Evolutionary conservation across 2,329 filamentous ascomycete species (phyloP), one percentile per base, ranked within the genome.

Genomic region (Ramichloridium luteum): DNA sequence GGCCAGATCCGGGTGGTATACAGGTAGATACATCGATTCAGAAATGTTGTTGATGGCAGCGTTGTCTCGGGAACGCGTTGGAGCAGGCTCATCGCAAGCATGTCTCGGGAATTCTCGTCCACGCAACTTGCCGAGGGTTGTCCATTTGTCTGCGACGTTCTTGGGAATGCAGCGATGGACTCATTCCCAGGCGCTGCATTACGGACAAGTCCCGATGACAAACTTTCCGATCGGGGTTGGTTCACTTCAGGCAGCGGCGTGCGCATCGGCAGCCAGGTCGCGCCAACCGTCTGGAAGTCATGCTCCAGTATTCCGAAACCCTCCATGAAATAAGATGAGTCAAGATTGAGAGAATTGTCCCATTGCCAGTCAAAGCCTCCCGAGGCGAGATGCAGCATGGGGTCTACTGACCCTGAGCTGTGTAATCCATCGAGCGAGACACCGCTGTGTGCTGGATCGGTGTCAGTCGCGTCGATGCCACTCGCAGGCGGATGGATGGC

Each of bases 1-100:
- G 34, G 34, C 34, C 34, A 36, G 13, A 36, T 26, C 10, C 34
- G 13, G 14, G 34, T 36, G 11, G 34, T 36, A 15, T 32, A 36
- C 5, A 25, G 28, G 14, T 36, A 29, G 5, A 36, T 32, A 17
- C 34, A 36, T 9, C 34, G 25, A 13, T 36, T 36, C 13, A 36
- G 34, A 12, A 36, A 32, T 4, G 18, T 16, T 4, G 30, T 27
- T n/a, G 25, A 16, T n/a, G 34, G 34, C 16, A 36, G 13, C 6
- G 30, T 10, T 11, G 30, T 26, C 12, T 33, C 16, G 16, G 30
- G 34, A 3, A 25, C 22, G n/a, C 16, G 34, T 22, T 33, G 34
- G n/a, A 18, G n/a, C 17, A 36, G 34, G 12, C 30, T 33, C 11
- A 14, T 28, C 6, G 34, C 30, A 16, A 36, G 34, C 6, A 13